Conservation (phyloP, 2,329 filamentous ascomycete genomes). For the Diaporthe citriasiana region DNA sequence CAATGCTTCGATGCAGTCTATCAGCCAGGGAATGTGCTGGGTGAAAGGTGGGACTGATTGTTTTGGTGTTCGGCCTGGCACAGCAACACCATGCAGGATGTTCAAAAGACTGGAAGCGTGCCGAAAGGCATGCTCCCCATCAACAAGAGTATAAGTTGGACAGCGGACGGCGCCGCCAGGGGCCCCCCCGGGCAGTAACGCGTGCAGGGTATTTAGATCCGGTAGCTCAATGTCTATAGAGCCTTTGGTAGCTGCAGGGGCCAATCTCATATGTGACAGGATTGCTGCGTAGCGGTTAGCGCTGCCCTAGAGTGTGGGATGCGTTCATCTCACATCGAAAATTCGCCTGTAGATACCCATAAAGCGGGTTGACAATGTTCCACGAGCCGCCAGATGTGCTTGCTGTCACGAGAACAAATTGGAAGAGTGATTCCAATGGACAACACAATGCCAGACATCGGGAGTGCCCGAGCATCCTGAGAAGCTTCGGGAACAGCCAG, state of each 20-base stretch:
- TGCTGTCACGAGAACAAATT: slow-evolving; percentile 61
- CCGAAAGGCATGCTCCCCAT: slow-evolving; percentile 59
- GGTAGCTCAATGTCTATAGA: slow-evolving; percentile 55
- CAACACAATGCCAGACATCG: slow-evolving; percentile 62
- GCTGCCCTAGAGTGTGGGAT: slow-evolving; percentile 45
- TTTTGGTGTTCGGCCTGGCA: slow-evolving; percentile 52
- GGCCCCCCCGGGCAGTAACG: slow-evolving; percentile 46
- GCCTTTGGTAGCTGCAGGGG: neutral
- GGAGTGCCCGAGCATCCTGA: slow-evolving; percentile 68
- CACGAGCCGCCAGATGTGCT: slow-evolving; percentile 62
- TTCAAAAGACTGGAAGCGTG: slow-evolving; percentile 61
- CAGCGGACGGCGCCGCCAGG: slow-evolving; percentile 47
- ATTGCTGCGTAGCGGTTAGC: slow-evolving; percentile 44
- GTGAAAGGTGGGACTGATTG: slow-evolving; percentile 53
- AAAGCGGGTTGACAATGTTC: slow-evolving; percentile 59
- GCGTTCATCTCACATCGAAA: slow-evolving; percentile 58
- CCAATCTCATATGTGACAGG: slow-evolving; percentile 42
- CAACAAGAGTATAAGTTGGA: slow-evolving; percentile 57
- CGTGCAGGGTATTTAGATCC: slow-evolving; percentile 52
- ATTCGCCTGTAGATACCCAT: slow-evolving; percentile 65
- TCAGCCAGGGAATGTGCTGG: slow-evolving; percentile 62
- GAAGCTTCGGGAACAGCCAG: slow-evolving; percentile 73
- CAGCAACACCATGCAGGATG: slow-evolving; percentile 58
- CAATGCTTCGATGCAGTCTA: slow-evolving; percentile 63
- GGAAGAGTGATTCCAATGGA: slow-evolving; percentile 68